These are phyloP conservation scores for Solanum boliviense DNA, from an alignment of 257 asterid species.

Conservation along the genomic window DNA sequence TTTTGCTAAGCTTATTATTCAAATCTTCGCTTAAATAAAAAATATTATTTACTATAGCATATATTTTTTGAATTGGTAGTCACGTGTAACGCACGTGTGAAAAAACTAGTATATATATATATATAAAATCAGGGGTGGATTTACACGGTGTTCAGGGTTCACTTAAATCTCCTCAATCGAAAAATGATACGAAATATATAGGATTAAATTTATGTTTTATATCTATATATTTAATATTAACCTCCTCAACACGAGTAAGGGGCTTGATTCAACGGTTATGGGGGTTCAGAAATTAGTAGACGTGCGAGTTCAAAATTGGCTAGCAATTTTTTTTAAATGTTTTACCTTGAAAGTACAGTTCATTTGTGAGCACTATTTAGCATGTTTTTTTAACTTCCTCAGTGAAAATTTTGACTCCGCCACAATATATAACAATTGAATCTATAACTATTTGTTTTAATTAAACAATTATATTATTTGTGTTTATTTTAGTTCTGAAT, in stretches of 20 bases:
- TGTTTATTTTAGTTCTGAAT: not conserved
- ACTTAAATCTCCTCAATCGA: rapidly evolving
- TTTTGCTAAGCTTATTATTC: no score
- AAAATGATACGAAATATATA: no score
- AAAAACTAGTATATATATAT: no score
- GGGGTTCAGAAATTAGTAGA: rapidly evolving
- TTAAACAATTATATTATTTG: rapidly evolving
- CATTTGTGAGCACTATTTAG: not conserved
- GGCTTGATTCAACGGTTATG: no score
- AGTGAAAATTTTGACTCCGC: rapidly evolving
- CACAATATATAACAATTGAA: not conserved
- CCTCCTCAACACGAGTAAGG: rapidly evolving
- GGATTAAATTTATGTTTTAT: no score
- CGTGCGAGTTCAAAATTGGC: rapidly evolving
- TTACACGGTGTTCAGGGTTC: rapidly evolving
- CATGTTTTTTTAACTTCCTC: rapidly evolving
- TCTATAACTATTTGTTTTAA: not conserved
- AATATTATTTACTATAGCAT: no score
- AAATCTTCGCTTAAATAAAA: no score
- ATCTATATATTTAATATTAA: no score
- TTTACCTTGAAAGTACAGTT: not conserved
- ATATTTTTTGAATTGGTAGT: no score
- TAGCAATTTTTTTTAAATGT: no score
- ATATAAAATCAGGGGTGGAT: no score
- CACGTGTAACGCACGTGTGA: no score